phyloP scores from a whole-genome alignment of 2,329 filamentous ascomycete genomes.

The Aspergillus sojae region DNA sequence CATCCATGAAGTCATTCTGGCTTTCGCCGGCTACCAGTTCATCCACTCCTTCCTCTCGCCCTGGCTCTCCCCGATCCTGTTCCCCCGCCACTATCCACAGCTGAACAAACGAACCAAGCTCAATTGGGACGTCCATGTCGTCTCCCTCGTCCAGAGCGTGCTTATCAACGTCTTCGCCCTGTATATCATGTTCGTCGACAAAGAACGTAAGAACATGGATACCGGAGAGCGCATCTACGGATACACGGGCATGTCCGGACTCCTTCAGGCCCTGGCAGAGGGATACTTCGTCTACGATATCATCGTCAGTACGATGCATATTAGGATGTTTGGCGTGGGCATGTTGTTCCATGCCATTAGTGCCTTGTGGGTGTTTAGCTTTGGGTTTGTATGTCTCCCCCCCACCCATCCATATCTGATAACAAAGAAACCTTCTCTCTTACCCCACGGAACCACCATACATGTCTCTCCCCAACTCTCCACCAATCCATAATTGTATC shows the following conservation, averaged over 20 bases:
- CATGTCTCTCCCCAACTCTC: too few relatives aligned
- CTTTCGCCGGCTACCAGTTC: slow-evolving; percentile 59
- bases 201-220: slow-evolving; percentile 58
- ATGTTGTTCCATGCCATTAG: slow-evolving; percentile 65
- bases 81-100: slow-evolving; percentile 57
- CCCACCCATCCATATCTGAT: neutral
- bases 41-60: slow-evolving; percentile 60
- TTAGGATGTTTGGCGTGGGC: slow-evolving; percentile 62
- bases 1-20: slow-evolving; percentile 62
- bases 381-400: slow-evolving; percentile 62
- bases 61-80: slow-evolving; percentile 54
- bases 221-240: slow-evolving; percentile 60
- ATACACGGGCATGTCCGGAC: slow-evolving; percentile 61
- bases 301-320: slow-evolving; percentile 56
- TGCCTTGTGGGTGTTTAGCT: slow-evolving; percentile 62
- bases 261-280: slow-evolving; percentile 62
- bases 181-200: slow-evolving; percentile 60
- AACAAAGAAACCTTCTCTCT: neutral
- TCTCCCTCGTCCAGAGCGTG: slow-evolving; percentile 62
- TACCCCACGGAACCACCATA: too few relatives aligned
- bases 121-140: slow-evolving; percentile 70
- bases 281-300: slow-evolving; percentile 70
- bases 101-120: slow-evolving; percentile 60
- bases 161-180: slow-evolving; percentile 59
- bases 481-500: too few relatives aligned